Evolutionary conservation across 768 basidiomycete genomes (phyloP), one percentile per base, ranked within the genome.

Genomic region (Heimioporus sp.): DNA sequence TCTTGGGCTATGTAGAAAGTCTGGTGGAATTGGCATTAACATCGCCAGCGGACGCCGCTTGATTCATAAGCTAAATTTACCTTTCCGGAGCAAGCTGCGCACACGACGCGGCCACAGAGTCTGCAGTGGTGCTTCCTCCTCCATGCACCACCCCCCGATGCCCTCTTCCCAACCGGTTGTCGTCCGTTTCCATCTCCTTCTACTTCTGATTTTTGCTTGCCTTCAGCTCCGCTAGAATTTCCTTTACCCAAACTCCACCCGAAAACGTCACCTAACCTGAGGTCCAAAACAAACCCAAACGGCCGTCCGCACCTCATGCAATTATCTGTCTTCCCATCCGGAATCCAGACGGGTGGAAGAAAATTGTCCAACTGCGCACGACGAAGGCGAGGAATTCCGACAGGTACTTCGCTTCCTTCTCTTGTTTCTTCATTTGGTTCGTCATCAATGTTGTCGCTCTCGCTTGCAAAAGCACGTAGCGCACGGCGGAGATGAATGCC

Each of bases 281-380:
- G 20, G 43, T 67, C 65, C 19, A 67, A 52, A 32, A 52, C 68
- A 38, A 68, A 88, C 8, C 87, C 86, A 68, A 94, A 95, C 41
- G 78, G 64, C 38, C 80, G 72, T 6, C 82, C 82, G 62, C 94
- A 97, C 10, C 88, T 76, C 92, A 92, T 93, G 65, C 94, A 97
- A 19, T 78, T 75, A 48, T 81, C 80, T n/a, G 90, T 86, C 66
- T 80, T 89, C 53, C 82, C 80, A 63, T 97, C 92, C 0, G 94
- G 92, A 30, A 95, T 85, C 94, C 94, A 97, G 21, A 96, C 81
- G 0, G 94, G 88, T 5, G 94, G 93, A 2, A 92, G 82, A 74
- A 92, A 96, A 67, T 89, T 64, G 20, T 66, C 65, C 38, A 69
- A 30, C 17, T 56, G 53, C 30, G 67, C 69, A 17, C 67, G 67